phyloP scores from a whole-genome alignment of 371 early-diverging fungal species.

The Coemansia sp. region DNA sequence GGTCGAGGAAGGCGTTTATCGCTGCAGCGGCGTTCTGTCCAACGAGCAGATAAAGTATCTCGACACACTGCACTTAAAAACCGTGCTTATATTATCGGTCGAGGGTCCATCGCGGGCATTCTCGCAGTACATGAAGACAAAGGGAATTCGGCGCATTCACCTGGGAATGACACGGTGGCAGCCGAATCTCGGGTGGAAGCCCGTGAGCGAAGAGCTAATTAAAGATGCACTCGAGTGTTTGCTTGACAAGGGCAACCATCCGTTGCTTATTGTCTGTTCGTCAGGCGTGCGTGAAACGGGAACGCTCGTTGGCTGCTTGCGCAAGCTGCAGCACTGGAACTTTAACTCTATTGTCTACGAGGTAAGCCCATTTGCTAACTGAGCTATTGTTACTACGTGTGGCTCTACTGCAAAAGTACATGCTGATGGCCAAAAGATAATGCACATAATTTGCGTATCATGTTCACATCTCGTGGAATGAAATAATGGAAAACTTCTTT shows the following conservation, averaged over 20 bases:
- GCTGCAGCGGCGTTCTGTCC: constrained; percentile 61
- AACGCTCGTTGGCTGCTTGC: constrained; percentile 86
- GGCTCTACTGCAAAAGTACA: too few species aligned
- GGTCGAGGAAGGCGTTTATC: constrained; percentile 84
- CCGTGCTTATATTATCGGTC: constrained; percentile 81
- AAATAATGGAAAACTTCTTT: neutral
- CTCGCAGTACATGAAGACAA: constrained; percentile 77
- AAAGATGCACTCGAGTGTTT: constrained; percentile 88
- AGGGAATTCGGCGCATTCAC: constrained; percentile 65
- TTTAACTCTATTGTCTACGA: constrained; percentile 85
- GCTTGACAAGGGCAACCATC: constrained; percentile 73
- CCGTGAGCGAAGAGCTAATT: constrained; percentile 89
- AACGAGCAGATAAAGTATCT: constrained; percentile 66
- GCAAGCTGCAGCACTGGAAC: constrained; percentile 92
- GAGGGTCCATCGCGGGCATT: constrained; percentile 79
- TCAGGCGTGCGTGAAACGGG: constrained; percentile 76
- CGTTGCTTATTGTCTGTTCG: constrained; percentile 84
- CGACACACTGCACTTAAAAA: constrained; percentile 71
- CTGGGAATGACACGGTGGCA: constrained; percentile 67
- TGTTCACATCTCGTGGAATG: neutral
- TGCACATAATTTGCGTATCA: neutral
- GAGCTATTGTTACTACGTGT: too few species aligned
- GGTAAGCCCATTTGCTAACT: constrained; percentile 7
- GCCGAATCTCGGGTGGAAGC: constrained; percentile 74
- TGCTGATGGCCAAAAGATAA: neutral